phyloP scores from a whole-genome alignment of 805 yeast species.

The Hanseniaspora lindneri region DNA sequence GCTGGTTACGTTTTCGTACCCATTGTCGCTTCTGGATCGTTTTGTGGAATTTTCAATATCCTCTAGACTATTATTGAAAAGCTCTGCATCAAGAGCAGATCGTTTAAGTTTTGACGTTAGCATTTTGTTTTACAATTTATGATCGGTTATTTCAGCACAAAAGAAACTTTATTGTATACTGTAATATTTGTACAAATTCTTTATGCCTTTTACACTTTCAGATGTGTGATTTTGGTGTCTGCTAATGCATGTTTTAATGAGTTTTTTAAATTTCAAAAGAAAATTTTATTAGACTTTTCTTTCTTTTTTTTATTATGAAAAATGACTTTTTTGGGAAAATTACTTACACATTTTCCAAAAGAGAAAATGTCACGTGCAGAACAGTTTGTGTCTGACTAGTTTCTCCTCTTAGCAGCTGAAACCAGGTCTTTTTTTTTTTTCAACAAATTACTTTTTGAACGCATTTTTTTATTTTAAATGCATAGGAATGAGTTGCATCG shows the following conservation, averaged over 20 bases:
- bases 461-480: too few species aligned
- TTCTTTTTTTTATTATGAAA: not conserved
- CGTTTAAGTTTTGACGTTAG: conserved; percentile 10
- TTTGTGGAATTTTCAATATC: conserved; percentile 6
- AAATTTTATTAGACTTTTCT: not conserved
- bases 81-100: conserved; percentile 13
- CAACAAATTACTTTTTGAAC: too few species aligned
- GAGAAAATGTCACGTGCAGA: not conserved
- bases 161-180: too few species aligned
- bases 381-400: too few species aligned
- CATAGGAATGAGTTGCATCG: too few species aligned
- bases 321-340: not conserved
- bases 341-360: not conserved
- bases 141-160: not conserved
- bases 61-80: conserved; percentile 4
- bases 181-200: too few species aligned
- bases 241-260: too few species aligned
- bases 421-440: too few species aligned
- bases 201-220: too few species aligned
- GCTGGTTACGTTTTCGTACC: not conserved
- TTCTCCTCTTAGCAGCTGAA: too few species aligned
- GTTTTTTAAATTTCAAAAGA: not conserved
- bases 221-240: too few species aligned
- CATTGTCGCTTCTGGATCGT: conserved; percentile 8
- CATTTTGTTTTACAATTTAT: not conserved